Evolutionary conservation across 2,329 filamentous ascomycete genomes (phyloP), one percentile per base, ranked within the genome.

Genomic region (Trichophyton verrucosum): DNA sequence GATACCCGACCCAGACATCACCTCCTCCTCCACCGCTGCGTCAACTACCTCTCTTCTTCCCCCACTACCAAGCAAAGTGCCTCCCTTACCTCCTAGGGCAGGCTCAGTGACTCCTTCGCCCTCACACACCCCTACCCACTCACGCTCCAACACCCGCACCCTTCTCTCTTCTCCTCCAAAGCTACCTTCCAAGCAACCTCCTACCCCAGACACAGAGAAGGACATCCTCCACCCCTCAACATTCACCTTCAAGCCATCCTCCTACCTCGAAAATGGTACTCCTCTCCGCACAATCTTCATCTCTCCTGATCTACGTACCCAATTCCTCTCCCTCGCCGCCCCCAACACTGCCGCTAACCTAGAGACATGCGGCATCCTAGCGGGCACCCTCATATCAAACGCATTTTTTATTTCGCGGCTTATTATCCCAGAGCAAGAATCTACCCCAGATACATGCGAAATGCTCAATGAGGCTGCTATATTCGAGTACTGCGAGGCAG

Each of bases 361-460:
- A 17, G 94, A 99, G 75, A 97, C 94, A 66, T 97, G 94, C 71
- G 94, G 92, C 40, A 92, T 99, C 65, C 81, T 99, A 9, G 95
- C 91, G 69, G 94, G 92, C 6, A 92, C 89, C 0, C 80, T 91
- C 0, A 88, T 96, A 68, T 92, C 91, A 66, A 96, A 96, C 70
- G 94, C 94, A 0, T 80, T 99, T 2, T 97, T 97, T 75, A 86
- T 99, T 62, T 89, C 87, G 3, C 86, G 87, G 61, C 82, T 99
- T 3, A 81, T 99, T 24, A 91, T 99, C 22, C 94, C 94, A 0
- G 88, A 95, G 69, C 94, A 99, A 72, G 87, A 85, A 59, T 87
- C 87, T 68, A 96, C 92, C 0, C 86, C 87, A 2, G 92, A 99
- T 70, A 97, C 94, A 0, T 99, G 94, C 72, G 92, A 97, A 74